A percentile compares a stretch with the other conserved stretches of the same genome.
These are phyloP conservation scores for Diospyros lotus DNA, from an alignment of 148 eudicot genomes.

Conservation along the genomic window DNA sequence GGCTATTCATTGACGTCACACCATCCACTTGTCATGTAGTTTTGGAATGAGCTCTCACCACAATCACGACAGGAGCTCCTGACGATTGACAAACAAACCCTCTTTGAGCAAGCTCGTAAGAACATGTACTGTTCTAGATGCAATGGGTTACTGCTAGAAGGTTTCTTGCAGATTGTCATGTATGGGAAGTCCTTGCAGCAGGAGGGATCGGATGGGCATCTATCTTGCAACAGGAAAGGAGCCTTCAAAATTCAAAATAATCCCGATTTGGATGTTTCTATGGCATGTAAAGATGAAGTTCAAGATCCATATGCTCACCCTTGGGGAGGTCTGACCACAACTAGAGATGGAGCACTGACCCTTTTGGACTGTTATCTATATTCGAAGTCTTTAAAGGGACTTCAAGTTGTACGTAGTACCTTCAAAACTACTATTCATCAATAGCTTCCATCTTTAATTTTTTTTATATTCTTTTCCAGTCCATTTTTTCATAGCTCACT, in stretches of 20 bases:
- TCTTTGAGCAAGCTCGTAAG: slow-evolving; percentile 96
- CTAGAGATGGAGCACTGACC: slow-evolving; percentile 75
- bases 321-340: slow-evolving; percentile 94
- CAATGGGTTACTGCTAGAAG: slow-evolving; percentile 90
- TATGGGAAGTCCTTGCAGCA: slow-evolving; percentile 87
- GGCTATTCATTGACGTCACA: slow-evolving; percentile 1
- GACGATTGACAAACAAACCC: slow-evolving; percentile 77
- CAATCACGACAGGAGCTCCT: slow-evolving; percentile 80
- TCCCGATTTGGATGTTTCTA: slow-evolving; percentile 23
- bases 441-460: background rate
- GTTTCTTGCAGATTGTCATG: slow-evolving; percentile 84
- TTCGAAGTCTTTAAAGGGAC: slow-evolving; percentile 78
- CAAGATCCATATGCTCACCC: slow-evolving; percentile 97
- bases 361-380: slow-evolving; percentile 77
- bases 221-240: slow-evolving; percentile 32
- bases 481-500: slow-evolving; percentile 14
- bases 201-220: slow-evolving; percentile 46
- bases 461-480: background rate
- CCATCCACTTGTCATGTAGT: slow-evolving; percentile 41
- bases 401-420: slow-evolving; percentile 68
- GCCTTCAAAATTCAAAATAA: slow-evolving; percentile 40
- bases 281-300: slow-evolving; percentile 54
- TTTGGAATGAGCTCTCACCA: slow-evolving; percentile 76
- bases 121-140: slow-evolving; percentile 97
- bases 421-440: too few relatives aligned